Evolutionary conservation across 495 filamentous ascomycete genomes (phyloP), one percentile per base, ranked within the genome.

Genomic region (Annulohypoxylon maeteangense): DNA sequence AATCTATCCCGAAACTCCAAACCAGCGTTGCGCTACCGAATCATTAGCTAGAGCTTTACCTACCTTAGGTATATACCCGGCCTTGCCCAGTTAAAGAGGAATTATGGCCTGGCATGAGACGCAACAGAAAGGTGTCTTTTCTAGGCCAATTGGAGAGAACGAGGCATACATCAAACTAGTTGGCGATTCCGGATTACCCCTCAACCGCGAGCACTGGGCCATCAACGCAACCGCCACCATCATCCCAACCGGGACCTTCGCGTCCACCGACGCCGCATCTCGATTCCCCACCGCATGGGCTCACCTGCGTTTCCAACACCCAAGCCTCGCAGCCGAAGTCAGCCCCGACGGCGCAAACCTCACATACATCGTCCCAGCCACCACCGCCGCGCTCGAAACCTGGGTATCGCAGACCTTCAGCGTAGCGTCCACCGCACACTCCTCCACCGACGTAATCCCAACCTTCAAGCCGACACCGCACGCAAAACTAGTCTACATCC

Each of bases 221-320:
- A 47, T 77, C 53, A 71, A 77, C 54, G 66, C 61, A 10, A 60
- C 70, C 11, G 69, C 50, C 36, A 68, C 67, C n/a, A 59, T 75
- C 55, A 65, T 29, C 36, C 73, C 75, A 20, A 59, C 44, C n/a
- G 54, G 55, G 1, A 40, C 54, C 25, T 36, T 31, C 22, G 42
- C 34, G 1, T 40, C 38, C 5, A 16, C 23, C 27, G 65, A 67
- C 60, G 54, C 70, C 25, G 10, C 56, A 62, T 16, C 64, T 65
- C 47, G 62, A 50, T 76, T 79, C 36, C 70, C 63, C 32, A 48
- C 67, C 11, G 76, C 74, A 38, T 80, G 76, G 71, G 70, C 67
- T 42, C 32, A 62, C 44, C 62, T 79, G 29, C 78, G 78, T 44
- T 81, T 81, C 59, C 64, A 76, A 22, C 75, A 81, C 62, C 78